Percentiles rank a stretch among this genome's conserved stretches.
Conservation (phyloP, 768 basidiomycete genomes). For the Phanerochaete sordida region DNA sequence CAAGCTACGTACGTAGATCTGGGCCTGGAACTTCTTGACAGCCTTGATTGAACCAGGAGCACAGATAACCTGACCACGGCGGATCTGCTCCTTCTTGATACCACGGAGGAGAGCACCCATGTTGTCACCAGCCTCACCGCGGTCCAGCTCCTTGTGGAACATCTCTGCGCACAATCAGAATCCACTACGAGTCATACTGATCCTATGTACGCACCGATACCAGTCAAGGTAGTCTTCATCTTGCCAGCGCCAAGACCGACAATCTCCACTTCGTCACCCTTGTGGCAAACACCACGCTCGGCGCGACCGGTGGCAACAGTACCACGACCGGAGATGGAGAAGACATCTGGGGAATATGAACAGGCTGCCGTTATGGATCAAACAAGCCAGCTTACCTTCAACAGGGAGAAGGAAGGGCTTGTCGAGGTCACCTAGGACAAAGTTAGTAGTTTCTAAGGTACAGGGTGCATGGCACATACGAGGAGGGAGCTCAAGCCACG, state of each 20-base stretch:
- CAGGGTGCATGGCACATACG: too few species aligned
- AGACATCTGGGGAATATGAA: conserved; percentile 54
- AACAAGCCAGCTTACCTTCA: conserved; percentile 51
- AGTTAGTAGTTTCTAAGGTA: too few species aligned
- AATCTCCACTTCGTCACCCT: conserved; percentile 93
- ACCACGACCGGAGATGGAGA: conserved; percentile 97
- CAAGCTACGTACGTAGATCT: conserved; percentile 66
- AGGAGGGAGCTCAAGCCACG: conserved; percentile 91
- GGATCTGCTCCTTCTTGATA: conserved; percentile 93
- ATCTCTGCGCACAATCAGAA: conserved; percentile 59
- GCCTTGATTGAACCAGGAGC: conserved; percentile 89
- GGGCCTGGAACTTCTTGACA: conserved; percentile 93
- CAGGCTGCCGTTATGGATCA: neutral
- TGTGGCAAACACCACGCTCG: conserved; percentile 87
- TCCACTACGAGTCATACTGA: neutral
- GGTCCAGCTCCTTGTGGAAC: conserved; percentile 99
- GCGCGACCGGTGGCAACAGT: conserved; percentile 96
- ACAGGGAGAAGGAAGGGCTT: conserved; percentile 96
- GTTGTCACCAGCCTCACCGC: conserved; percentile 98
- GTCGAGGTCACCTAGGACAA: conserved; percentile 78
- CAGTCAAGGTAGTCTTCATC: conserved; percentile 92
- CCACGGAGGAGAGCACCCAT: conserved; percentile 98
- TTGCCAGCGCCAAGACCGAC: conserved; percentile 77
- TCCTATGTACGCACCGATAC: conserved; percentile 55
- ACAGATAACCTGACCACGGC: conserved; percentile 89